Evolutionary conservation across 192 early-diverging fungal genomes (phyloP), one percentile per base, ranked within the genome.

Genomic region (Linnemannia exigua): DNA sequence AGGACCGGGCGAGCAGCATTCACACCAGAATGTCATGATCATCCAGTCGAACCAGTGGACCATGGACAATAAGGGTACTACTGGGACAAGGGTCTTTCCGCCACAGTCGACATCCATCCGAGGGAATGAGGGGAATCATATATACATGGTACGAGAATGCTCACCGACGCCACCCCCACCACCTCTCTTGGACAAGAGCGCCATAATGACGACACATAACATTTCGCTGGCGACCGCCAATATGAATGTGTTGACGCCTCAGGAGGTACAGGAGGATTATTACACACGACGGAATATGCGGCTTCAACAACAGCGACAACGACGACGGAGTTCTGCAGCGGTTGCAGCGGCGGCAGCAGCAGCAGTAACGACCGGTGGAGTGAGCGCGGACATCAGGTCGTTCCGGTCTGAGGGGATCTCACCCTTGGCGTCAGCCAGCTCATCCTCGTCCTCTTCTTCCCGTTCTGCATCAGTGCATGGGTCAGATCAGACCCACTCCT

Each of bases 31-130:
- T 48, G 63, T 73, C 12, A 83, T 77, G 75, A 52, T 77, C 35
- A 83, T 77, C 47, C 81, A 83, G 58, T 83, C 75, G n/a, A 77
- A 58, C 31, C 81, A 77, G 36, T 83, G 81, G 81, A 74, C 58
- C 22, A 35, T 36, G 31, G 75, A 77, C 35, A 76, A 12, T 31
- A 31, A 48, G 46, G 48, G 22, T 14, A 1, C 52, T 31, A 11
- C 67, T 9, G 67, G 16, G 20, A 37, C 46, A 35, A 66, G 61
- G 52, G n/a, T 12, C 12, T 25, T 22, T n/a, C 73, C 61, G 0
- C n/a, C 36, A 0, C 28, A n/a, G 25, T 47, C 19, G 5, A 14
- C 11, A 3, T 67, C 12, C n/a, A 46, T 48, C 6, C 67, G 33
- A 58, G 61, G 76, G 22, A 74, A 61, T 20, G 75, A 67, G 1